These are phyloP conservation scores for Chernovozyma sophiae-reginae DNA, from an alignment of 1,139 yeast species.

Conservation along the genomic window DNA sequence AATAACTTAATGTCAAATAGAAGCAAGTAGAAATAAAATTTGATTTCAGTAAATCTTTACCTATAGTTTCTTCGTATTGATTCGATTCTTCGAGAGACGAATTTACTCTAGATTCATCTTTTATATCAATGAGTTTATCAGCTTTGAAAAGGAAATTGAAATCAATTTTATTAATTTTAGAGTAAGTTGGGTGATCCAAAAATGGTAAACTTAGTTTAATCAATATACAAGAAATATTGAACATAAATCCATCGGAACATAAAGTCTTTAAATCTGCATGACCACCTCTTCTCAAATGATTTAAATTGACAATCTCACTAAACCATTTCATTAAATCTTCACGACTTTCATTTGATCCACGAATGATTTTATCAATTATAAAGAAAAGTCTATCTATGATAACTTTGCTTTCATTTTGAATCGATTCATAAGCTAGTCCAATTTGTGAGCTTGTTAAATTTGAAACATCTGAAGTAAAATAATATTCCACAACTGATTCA, in stretches of 20 bases:
- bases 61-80: slow-evolving; percentile 32
- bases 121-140: slow-evolving; percentile 52
- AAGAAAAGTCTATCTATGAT: slow-evolving; percentile 58
- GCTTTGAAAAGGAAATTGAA: slow-evolving; percentile 53
- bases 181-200: slow-evolving; percentile 54
- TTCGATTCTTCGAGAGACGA: slow-evolving; percentile 70
- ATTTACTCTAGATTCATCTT: slow-evolving; percentile 80
- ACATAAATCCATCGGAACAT: slow-evolving; percentile 79
- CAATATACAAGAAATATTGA: slow-evolving; percentile 66
- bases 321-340: slow-evolving; percentile 61
- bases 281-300: slow-evolving; percentile 84
- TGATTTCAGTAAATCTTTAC: slow-evolving; percentile 26
- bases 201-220: slow-evolving; percentile 80
- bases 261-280: slow-evolving; percentile 68
- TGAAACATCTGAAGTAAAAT: slow-evolving; percentile 41
- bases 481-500: slow-evolving; percentile 37
- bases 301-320: slow-evolving; percentile 66
- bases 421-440: slow-evolving; percentile 47
- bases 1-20: slow-evolving; percentile 69
- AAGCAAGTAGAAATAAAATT: slow-evolving; percentile 90
- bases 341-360: slow-evolving; percentile 69
- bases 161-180: slow-evolving; percentile 75
- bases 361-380: slow-evolving; percentile 69
- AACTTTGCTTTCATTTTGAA: slow-evolving; percentile 57
- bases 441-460: slow-evolving; percentile 38